These are phyloP conservation scores for Paramecium tetraurelia DNA, from an alignment of 73 alveolate genomes.

Conservation along the genomic window DNA sequence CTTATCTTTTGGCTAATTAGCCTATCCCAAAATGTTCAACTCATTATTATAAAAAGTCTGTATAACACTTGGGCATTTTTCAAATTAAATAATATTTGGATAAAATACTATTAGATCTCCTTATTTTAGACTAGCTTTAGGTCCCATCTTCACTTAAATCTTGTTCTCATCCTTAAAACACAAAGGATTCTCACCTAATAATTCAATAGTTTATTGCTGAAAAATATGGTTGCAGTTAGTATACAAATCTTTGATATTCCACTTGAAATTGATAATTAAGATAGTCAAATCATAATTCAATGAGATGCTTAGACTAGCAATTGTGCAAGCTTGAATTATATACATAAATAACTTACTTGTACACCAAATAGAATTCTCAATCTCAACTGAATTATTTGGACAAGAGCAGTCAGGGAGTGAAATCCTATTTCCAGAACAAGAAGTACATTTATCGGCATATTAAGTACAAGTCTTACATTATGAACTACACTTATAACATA, in stretches of 20 bases:
- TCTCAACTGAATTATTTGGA: background rate
- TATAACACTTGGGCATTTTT: background rate
- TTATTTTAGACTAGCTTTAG: background rate
- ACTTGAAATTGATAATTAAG: background rate
- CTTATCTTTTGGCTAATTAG: background rate
- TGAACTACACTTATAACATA: background rate
- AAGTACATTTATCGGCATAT: background rate
- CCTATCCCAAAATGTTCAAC: background rate
- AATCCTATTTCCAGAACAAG: conserved; percentile 36
- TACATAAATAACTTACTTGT: background rate
- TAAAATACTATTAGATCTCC: background rate
- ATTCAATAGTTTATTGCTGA: background rate
- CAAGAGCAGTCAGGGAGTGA: background rate
- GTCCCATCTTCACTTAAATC: background rate
- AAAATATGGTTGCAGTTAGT: background rate
- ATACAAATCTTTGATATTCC: background rate
- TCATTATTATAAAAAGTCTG: background rate
- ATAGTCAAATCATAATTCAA: background rate
- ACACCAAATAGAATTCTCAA: background rate
- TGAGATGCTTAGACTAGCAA: background rate
- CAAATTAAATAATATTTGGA: background rate
- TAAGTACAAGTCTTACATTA: background rate
- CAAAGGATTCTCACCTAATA: background rate
- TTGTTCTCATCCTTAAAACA: background rate
- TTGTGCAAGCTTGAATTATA: background rate